A percentile compares a stretch with the other conserved stretches of the same genome.
Conservation (phyloP, 2,329 filamentous ascomycete species). For the Dactylellina cionopaga region DNA sequence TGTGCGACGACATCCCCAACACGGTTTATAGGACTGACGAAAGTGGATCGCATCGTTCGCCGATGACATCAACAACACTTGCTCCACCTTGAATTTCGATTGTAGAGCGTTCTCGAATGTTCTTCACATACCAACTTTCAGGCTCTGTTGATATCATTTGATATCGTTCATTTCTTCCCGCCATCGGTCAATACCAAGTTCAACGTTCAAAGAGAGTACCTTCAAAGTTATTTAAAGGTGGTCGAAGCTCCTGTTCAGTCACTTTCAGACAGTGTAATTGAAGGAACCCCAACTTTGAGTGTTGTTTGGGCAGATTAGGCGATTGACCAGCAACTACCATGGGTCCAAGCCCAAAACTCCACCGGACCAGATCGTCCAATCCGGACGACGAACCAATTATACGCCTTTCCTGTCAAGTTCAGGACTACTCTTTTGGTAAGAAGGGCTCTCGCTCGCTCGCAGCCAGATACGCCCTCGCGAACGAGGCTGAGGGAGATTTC, state of each 20-base stretch:
- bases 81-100: conserved; percentile 8
- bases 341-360: conserved; percentile 27
- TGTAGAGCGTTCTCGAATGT: conserved; percentile 36
- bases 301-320: not conserved
- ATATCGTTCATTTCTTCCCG: not conserved
- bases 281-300: not conserved
- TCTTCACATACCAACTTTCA: conserved; percentile 3
- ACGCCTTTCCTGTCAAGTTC: conserved; percentile 25
- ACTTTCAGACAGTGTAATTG: not conserved
- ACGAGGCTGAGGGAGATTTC: conserved; percentile 18
- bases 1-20: too few relatives aligned
- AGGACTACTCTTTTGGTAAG: conserved; percentile 34
- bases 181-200: not conserved
- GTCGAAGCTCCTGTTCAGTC: not conserved
- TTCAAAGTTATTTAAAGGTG: not conserved
- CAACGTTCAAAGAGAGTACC: not conserved
- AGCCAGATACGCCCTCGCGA: conserved; percentile 24
- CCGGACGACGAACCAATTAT: conserved; percentile 34
- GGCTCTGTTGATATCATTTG: not conserved
- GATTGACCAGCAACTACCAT: not conserved
- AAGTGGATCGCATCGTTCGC: too few relatives aligned
- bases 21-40: too few relatives aligned
- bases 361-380: conserved; percentile 21
- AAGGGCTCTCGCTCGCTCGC: conserved; percentile 24
- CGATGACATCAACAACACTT: conserved; percentile 35